A percentile compares a stretch with the other conserved stretches of the same genome.
Evolutionary conservation across 805 yeast species (phyloP).

Genomic region (Dipodascus geniculatus): DNA sequence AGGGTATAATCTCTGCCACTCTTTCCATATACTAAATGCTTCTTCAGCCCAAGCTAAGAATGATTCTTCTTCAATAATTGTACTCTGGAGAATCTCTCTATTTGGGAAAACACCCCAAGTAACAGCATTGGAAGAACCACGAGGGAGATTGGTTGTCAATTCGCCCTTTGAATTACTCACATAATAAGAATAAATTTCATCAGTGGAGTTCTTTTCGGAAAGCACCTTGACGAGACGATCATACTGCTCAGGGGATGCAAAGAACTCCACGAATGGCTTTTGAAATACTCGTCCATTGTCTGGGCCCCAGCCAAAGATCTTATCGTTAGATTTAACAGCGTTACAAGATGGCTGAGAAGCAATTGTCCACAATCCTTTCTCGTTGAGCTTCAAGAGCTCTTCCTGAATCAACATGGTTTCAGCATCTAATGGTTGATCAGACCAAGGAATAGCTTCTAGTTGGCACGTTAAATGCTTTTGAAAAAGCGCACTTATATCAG

Average conservation of each 20-base stretch:
- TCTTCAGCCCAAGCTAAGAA: slow-evolving; percentile 96
- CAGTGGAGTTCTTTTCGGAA: slow-evolving; percentile 20
- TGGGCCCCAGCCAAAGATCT: slow-evolving; percentile 97
- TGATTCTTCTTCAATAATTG: slow-evolving; percentile 84
- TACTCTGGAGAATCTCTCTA: slow-evolving; percentile 81
- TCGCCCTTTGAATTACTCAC: slow-evolving; percentile 49
- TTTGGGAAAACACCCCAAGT: slow-evolving; percentile 98
- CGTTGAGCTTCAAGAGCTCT: slow-evolving; percentile 69
- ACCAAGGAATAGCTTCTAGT: slow-evolving; percentile 81
- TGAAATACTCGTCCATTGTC: slow-evolving; percentile 79
- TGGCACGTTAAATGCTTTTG: slow-evolving; percentile 62
- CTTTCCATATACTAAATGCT: slow-evolving; percentile 80
- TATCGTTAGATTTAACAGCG: slow-evolving; percentile 66
- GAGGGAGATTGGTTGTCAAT: slow-evolving; percentile 49
- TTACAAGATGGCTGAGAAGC: slow-evolving; percentile 95
- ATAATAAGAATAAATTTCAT: slow-evolving; percentile 57
- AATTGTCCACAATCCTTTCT: slow-evolving; percentile 66
- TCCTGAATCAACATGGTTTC: slow-evolving; percentile 92
- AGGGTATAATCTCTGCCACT: slow-evolving; percentile 80
- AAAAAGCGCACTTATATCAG: slow-evolving; percentile 58
- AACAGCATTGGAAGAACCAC: slow-evolving; percentile 58
- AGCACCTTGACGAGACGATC: slow-evolving; percentile 43
- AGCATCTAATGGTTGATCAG: slow-evolving; percentile 70
- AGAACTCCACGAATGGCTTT: slow-evolving; percentile 86
- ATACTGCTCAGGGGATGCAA: slow-evolving; percentile 69